Conservation (phyloP, 139 green algal genomes). For the Chlamydomonas eustigma region DNA sequence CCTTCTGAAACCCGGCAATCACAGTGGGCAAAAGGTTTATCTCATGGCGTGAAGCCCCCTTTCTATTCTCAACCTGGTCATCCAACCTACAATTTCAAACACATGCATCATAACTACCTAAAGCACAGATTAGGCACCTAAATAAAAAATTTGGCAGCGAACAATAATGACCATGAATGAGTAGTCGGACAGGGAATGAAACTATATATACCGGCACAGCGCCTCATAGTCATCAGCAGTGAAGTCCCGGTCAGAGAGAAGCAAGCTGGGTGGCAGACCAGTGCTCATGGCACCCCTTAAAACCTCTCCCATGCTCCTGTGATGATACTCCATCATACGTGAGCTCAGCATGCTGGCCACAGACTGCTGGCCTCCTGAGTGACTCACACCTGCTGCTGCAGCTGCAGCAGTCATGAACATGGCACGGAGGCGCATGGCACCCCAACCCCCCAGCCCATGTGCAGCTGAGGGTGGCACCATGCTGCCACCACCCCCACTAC, state of each 20-base stretch:
- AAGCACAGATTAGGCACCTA: not conserved
- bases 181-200: too few relatives aligned
- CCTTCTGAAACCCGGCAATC: too few relatives aligned
- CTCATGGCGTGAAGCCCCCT: conserved; percentile 11
- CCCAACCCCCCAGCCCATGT: too few relatives aligned
- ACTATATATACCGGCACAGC: conserved; percentile 45
- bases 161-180: too few relatives aligned
- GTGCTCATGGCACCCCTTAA: not conserved
- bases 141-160: too few relatives aligned
- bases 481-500: not conserved
- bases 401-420: not conserved
- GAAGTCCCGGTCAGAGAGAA: conserved; percentile 61
- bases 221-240: conserved; percentile 62
- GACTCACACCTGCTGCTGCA: not conserved
- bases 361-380: not conserved
- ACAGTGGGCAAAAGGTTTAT: conserved; percentile 2
- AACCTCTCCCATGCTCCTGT: conserved; percentile 5
- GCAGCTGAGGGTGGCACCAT: not conserved
- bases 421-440: too few relatives aligned
- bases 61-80: conserved; percentile 57
- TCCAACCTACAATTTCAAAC: conserved; percentile 38
- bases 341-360: not conserved
- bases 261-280: conserved; percentile 15
- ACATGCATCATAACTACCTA: too few relatives aligned
- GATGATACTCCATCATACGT: too few relatives aligned